Evolutionary conservation across 257 asterid species (phyloP).

Genomic region (Thymus quinquecostatus): DNA sequence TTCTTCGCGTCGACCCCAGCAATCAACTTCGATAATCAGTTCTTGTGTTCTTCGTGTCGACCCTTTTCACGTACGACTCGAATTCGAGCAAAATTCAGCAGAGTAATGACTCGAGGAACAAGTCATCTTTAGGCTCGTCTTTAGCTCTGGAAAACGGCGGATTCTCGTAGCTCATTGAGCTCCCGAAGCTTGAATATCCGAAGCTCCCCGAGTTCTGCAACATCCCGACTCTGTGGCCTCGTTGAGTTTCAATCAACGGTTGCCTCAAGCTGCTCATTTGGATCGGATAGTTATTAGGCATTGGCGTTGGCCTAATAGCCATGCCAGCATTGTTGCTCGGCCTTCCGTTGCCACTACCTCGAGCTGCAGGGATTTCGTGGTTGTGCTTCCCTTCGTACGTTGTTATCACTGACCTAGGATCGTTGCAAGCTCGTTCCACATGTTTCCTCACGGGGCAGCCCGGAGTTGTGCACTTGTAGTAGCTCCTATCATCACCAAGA

Average conservation of each 20-base stretch:
- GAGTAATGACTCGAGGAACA: constrained; percentile 52
- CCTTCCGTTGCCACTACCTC: constrained; percentile 31
- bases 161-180: constrained; percentile 37
- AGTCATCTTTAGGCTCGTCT: constrained; percentile 71
- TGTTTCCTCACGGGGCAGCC: constrained; percentile 38
- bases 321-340: background rate
- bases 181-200: constrained; percentile 42
- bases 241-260: constrained; percentile 28
- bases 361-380: constrained; percentile 43
- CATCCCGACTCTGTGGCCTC: constrained; percentile 55
- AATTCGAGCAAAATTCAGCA: constrained; percentile 24
- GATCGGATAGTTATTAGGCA: constrained; percentile 23
- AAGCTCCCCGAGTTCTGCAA: constrained; percentile 44
- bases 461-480: constrained; percentile 38
- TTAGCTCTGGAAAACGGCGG: constrained; percentile 44
- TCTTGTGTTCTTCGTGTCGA: background rate
- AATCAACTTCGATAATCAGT: background rate
- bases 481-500: constrained; percentile 32
- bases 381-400: constrained; percentile 45
- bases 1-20: background rate
- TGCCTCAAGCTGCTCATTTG: constrained; percentile 26
- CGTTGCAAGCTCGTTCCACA: constrained; percentile 40
- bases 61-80: background rate
- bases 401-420: constrained; percentile 39
- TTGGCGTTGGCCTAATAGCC: constrained; percentile 26